Evolutionary conservation across 2,329 filamentous ascomycete species (phyloP).

Genomic region (Apiospora arundinis): DNA sequence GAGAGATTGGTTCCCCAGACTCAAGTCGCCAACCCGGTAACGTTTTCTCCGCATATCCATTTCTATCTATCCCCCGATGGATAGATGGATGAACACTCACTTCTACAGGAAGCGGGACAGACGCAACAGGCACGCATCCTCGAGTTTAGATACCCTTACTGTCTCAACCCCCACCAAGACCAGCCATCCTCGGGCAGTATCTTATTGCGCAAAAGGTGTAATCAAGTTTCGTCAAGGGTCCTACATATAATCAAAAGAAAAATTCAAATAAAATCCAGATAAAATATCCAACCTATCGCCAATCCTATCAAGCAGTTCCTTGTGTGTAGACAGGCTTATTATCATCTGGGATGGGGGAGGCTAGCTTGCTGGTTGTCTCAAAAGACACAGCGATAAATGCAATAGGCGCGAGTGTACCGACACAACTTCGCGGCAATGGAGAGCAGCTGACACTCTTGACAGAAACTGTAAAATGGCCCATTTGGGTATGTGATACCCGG

Average conservation of each 20-base stretch:
- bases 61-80: not conserved
- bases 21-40: not conserved
- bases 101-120: not conserved
- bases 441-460: not conserved
- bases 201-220: not conserved
- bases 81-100: not conserved
- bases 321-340: not conserved
- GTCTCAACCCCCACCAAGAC: not conserved
- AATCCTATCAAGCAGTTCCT: not conserved
- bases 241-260: not conserved
- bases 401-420: not conserved
- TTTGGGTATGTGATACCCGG: not conserved
- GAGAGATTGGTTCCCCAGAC: not conserved
- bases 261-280: conserved; percentile 11
- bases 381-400: not conserved
- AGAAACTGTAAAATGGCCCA: not conserved
- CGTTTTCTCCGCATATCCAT: not conserved
- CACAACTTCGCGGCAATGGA: not conserved
- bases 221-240: not conserved
- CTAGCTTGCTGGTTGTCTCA: not conserved
- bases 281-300: not conserved
- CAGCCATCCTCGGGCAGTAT: not conserved
- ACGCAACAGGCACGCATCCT: not conserved
- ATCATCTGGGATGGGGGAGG: not conserved
- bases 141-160: not conserved